phyloP scores from a whole-genome alignment of 2,329 filamentous ascomycete species.

The Ophiostoma ulmi region DNA sequence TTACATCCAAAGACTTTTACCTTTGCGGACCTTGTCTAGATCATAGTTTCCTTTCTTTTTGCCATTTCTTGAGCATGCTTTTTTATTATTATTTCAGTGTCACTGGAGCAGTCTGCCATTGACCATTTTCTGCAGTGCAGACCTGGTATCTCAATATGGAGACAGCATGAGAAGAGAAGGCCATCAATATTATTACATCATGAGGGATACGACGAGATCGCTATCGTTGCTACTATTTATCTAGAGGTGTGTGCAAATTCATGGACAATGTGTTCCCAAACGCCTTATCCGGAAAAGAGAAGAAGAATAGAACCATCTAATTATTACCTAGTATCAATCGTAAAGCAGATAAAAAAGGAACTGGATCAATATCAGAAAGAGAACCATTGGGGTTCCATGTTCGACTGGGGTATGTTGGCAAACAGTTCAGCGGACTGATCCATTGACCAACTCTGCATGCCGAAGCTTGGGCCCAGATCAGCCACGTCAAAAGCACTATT shows the following conservation, averaged over 20 bases:
- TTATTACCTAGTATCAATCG: no score
- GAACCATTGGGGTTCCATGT: slow-evolving; percentile 20
- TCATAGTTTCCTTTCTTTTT: background rate
- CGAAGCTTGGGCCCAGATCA: background rate
- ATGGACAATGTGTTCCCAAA: background rate
- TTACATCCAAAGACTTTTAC: background rate
- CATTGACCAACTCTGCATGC: slow-evolving; percentile 15
- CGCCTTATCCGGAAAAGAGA: background rate
- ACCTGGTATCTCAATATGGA: background rate
- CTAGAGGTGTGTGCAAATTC: background rate
- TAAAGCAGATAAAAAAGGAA: background rate
- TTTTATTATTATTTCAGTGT: background rate
- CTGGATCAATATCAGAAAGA: slow-evolving; percentile 14
- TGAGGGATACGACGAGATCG: background rate
- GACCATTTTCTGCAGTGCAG: background rate
- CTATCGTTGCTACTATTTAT: background rate
- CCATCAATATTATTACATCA: background rate
- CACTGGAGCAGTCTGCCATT: no score
- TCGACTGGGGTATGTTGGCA: slow-evolving; percentile 18
- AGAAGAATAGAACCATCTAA: background rate
- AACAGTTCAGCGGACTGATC: slow-evolving; percentile 21
- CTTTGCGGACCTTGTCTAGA: background rate
- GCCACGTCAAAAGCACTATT: background rate
- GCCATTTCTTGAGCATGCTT: background rate
- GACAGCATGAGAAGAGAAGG: background rate